A percentile compares a stretch with the other conserved stretches of the same genome.
These are phyloP conservation scores for Pichiaceae sp. DNA, from an alignment of 1,139 yeast genomes.

Conservation along the genomic window DNA sequence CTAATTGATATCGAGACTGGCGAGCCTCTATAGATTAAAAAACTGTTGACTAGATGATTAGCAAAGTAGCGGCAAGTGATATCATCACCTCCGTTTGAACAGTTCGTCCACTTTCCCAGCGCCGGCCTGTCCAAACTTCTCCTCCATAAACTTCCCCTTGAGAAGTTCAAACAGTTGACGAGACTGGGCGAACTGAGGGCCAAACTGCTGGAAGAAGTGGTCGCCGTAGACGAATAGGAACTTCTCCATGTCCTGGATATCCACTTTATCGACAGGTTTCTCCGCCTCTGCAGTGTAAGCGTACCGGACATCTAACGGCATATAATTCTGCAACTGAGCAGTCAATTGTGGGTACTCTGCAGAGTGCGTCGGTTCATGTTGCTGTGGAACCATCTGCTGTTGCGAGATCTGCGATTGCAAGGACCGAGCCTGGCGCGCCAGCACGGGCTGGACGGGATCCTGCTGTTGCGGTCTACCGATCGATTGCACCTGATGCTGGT, in stretches of 20 bases:
- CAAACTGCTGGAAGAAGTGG: conserved; percentile 36
- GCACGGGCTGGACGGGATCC: too few relatives aligned
- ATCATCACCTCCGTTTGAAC: conserved; percentile 10
- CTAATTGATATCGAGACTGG: conserved; percentile 46
- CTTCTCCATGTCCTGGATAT: conserved; percentile 37
- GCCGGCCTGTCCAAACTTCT: conserved; percentile 22
- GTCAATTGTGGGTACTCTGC: background rate
- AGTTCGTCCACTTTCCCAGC: conserved; percentile 15
- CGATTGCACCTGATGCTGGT: too few relatives aligned
- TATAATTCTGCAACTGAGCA: background rate
- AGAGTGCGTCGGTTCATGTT: background rate
- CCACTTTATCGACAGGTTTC: conserved; percentile 14
- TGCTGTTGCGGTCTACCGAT: too few relatives aligned
- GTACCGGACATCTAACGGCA: background rate
- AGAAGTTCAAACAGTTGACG: conserved; percentile 41
- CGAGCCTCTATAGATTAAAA: conserved; percentile 24
- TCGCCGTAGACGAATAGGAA: conserved; percentile 43
- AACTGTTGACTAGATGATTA: conserved; percentile 6
- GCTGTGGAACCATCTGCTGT: background rate
- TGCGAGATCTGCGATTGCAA: too few relatives aligned
- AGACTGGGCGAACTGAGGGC: conserved; percentile 39
- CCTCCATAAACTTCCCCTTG: conserved; percentile 42
- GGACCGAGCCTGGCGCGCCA: too few relatives aligned
- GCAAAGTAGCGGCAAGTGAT: background rate
- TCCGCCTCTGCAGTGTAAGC: background rate